Evolutionary conservation across 192 early-diverging fungal species (phyloP).

Genomic region (Coemansia umbellata): DNA sequence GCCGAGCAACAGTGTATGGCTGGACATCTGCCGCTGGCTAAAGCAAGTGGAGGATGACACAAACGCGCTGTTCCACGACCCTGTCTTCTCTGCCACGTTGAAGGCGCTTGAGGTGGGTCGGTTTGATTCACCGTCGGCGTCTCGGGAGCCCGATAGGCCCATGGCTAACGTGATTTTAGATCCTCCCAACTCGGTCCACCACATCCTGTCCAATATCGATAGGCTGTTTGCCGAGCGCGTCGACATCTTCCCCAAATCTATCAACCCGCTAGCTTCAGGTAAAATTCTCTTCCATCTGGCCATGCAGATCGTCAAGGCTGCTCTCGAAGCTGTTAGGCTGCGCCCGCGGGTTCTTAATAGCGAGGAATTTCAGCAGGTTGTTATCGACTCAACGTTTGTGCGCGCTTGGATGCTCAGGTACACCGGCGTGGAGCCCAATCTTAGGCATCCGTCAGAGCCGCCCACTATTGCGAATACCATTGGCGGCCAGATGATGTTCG

Average conservation of each 20-base stretch:
- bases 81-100: slow-evolving; percentile 30
- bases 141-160: background rate
- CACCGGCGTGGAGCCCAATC: slow-evolving; percentile 28
- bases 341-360: slow-evolving; percentile 6
- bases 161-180: background rate
- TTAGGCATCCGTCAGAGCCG: slow-evolving; percentile 5
- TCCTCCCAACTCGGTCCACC: slow-evolving; percentile 11
- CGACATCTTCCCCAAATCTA: slow-evolving; percentile 35
- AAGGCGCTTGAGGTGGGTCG: slow-evolving; percentile 17
- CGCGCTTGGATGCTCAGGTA: slow-evolving; percentile 41
- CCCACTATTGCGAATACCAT: background rate
- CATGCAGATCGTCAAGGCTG: slow-evolving; percentile 43
- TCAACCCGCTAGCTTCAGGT: slow-evolving; percentile 24
- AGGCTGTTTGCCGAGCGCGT: slow-evolving; percentile 50
- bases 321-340: slow-evolving; percentile 27
- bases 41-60: slow-evolving; percentile 45
- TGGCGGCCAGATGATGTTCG: background rate
- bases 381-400: slow-evolving; percentile 39
- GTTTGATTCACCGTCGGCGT: background rate
- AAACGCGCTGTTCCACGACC: slow-evolving; percentile 43
- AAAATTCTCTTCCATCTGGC: slow-evolving; percentile 38
- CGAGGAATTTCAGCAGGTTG: slow-evolving; percentile 21
- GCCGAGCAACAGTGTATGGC: slow-evolving; percentile 36
- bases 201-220: slow-evolving; percentile 51
- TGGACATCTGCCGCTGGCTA: slow-evolving; percentile 44